These are phyloP conservation scores for Pyrenophora teres DNA, from an alignment of 2,329 filamentous ascomycete genomes.

Conservation along the genomic window DNA sequence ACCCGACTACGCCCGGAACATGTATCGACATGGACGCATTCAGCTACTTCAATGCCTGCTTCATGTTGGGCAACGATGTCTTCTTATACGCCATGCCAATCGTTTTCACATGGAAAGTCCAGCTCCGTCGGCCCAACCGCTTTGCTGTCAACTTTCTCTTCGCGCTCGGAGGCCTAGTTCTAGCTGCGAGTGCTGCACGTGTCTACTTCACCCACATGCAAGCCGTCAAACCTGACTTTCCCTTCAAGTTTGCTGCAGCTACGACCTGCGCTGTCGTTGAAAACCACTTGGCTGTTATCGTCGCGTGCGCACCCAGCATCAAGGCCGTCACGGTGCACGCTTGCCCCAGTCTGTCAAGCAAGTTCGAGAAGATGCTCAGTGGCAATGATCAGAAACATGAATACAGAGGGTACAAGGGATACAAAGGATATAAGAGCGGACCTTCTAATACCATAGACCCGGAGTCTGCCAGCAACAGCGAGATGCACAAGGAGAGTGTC, in stretches of 20 bases:
- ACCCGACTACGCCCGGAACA: conserved; percentile 23
- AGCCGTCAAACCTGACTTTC: conserved; percentile 27
- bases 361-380: conserved; percentile 23
- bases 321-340: conserved; percentile 35
- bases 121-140: conserved; percentile 37
- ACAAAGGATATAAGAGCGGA: not conserved
- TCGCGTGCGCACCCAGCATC: conserved; percentile 43
- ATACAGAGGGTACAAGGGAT: not conserved
- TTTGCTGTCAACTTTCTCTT: conserved; percentile 45
- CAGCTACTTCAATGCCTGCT: conserved; percentile 44
- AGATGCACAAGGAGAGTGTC: not conserved
- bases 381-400: not conserved
- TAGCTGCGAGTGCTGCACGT: conserved; percentile 34
- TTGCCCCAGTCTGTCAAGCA: conserved; percentile 31
- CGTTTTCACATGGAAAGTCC: conserved; percentile 45
- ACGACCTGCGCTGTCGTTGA: conserved; percentile 46
- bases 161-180: conserved; percentile 38
- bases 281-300: conserved; percentile 45
- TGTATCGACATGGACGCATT: conserved; percentile 46
- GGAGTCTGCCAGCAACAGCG: too few relatives aligned
- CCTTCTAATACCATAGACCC: too few relatives aligned
- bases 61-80: conserved; percentile 48
- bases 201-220: conserved; percentile 35
- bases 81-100: conserved; percentile 48
- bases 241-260: conserved; percentile 31